phyloP scores from a whole-genome alignment of 345 rosid genomes.

The Theobroma cacao region DNA sequence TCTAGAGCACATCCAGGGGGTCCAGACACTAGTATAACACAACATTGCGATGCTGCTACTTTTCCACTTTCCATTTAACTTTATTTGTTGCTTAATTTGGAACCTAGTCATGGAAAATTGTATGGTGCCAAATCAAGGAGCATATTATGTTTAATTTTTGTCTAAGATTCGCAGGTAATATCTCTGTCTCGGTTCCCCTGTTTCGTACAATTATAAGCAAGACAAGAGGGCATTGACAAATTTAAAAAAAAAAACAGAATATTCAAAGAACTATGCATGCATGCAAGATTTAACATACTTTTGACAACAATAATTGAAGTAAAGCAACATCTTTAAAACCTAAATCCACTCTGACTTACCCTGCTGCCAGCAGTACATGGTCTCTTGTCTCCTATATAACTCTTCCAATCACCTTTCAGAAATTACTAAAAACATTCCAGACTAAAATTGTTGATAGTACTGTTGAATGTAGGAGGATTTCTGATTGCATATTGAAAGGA shows the following conservation, averaged over 20 bases:
- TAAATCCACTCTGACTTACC: neutral
- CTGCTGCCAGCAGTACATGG: neutral
- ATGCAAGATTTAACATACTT: neutral
- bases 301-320: neutral
- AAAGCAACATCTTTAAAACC: neutral
- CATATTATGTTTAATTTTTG: neutral
- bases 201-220: too few species aligned
- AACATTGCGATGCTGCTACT: neutral
- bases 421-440: too few species aligned
- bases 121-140: slow-evolving; percentile 1
- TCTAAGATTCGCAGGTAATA: neutral
- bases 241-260: neutral
- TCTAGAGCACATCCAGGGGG: slow-evolving; percentile 6
- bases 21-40: neutral
- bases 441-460: too few species aligned
- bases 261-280: neutral
- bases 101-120: neutral
- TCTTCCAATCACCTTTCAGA: neutral
- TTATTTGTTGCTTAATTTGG: neutral
- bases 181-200: too few species aligned
- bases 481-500: too few species aligned
- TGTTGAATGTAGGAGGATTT: too few species aligned
- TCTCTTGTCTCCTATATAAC: too few species aligned
- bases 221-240: too few species aligned
- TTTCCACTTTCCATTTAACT: neutral